These are phyloP conservation scores for Podospora conica DNA, from an alignment of 495 filamentous ascomycete genomes.

Conservation along the genomic window DNA sequence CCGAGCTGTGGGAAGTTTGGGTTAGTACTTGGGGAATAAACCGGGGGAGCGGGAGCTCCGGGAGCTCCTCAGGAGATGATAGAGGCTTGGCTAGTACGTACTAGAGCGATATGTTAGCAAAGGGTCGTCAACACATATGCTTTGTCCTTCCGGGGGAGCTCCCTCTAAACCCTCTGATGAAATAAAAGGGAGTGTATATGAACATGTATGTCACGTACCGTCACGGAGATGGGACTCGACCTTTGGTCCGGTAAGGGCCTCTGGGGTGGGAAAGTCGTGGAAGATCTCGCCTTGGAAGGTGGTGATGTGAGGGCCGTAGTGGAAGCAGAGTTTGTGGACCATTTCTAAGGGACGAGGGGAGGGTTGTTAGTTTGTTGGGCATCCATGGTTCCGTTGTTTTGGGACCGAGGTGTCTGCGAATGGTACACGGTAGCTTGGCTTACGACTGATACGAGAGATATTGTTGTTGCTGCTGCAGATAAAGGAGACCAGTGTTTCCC, in stretches of 20 bases:
- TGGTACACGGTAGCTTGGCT: not conserved
- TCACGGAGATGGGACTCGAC: constrained; percentile 73
- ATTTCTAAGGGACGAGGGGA: constrained; percentile 46
- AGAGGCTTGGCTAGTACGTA: no score
- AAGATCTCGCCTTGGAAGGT: constrained; percentile 63
- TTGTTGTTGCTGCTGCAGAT: constrained; percentile 99
- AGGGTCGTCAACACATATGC: no score
- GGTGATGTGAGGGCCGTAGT: constrained; percentile 75
- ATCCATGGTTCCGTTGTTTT: not conserved
- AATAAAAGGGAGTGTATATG: no score
- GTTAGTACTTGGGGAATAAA: no score
- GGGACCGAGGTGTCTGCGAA: no score
- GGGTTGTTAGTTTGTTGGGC: not conserved
- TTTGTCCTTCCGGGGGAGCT: no score
- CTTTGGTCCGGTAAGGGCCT: constrained; percentile 56
- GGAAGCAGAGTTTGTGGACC: constrained; percentile 83
- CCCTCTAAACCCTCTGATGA: no score
- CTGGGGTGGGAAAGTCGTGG: constrained; percentile 79
- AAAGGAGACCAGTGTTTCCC: constrained; percentile 90
- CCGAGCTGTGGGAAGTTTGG: no score
- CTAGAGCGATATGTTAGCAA: no score
- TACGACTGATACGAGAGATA: constrained; percentile 76
- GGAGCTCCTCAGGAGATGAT: no score
- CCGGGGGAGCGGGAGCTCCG: no score
- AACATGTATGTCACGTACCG: no score